Evolutionary conservation across 2,329 filamentous ascomycete genomes (phyloP).

Genomic region (Fusarium coicis): DNA sequence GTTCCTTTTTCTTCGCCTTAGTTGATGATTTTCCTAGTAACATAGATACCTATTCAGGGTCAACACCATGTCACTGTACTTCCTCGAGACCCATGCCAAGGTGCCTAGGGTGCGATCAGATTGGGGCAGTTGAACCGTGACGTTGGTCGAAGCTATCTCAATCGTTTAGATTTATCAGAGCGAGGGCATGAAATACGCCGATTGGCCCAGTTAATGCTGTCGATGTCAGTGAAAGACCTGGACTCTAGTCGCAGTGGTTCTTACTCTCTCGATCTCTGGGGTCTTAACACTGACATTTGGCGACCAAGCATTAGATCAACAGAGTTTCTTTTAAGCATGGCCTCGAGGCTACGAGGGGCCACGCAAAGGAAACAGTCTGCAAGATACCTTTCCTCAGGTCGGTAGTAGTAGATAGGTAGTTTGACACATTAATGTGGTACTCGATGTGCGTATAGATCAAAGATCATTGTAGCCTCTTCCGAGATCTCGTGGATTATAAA

Average conservation of each 20-base stretch:
- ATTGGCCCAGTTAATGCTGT: neutral
- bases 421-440: neutral
- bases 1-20: constrained; percentile 5
- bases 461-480: neutral
- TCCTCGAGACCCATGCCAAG: neutral
- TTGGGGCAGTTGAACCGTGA: neutral
- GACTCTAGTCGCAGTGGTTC: neutral
- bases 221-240: neutral
- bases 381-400: neutral
- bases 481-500: neutral
- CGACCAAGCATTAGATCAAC: neutral
- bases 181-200: neutral
- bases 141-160: neutral
- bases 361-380: neutral
- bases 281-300: neutral
- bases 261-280: neutral
- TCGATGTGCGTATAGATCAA: neutral
- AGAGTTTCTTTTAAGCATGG: neutral
- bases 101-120: neutral
- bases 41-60: neutral
- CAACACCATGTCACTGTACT: neutral
- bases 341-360: neutral
- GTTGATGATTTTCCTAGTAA: neutral
- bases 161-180: neutral
- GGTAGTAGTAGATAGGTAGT: neutral